Conservation (phyloP, 148 eudicot species). For the Mesembryanthemum crystallinum region DNA sequence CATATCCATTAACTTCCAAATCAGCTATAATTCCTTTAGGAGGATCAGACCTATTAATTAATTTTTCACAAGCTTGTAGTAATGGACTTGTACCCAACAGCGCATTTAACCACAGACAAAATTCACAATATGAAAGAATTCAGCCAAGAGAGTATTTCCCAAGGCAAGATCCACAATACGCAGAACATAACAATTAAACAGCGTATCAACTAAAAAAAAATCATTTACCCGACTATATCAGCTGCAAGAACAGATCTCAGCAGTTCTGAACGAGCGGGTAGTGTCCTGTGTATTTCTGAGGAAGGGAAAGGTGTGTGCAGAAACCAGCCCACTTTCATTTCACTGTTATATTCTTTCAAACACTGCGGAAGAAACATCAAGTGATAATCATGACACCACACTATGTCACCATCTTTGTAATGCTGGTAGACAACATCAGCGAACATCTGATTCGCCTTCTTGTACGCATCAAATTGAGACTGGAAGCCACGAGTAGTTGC, state of each 20-base stretch:
- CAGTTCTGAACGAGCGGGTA: slow-evolving; percentile 70
- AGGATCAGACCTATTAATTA: too few relatives aligned
- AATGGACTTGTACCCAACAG: too few relatives aligned
- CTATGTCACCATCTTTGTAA: slow-evolving; percentile 73
- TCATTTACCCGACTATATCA: slow-evolving; percentile 68
- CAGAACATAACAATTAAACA: neutral
- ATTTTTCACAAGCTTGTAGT: too few relatives aligned
- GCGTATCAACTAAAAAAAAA: neutral
- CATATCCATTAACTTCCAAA: too few relatives aligned
- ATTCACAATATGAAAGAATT: neutral
- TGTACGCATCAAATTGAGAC: slow-evolving; percentile 72
- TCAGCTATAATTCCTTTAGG: too few relatives aligned
- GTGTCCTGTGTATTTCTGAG: slow-evolving; percentile 61
- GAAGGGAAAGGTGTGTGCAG: slow-evolving; percentile 91
- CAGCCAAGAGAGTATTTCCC: too few relatives aligned
- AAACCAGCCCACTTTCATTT: slow-evolving; percentile 90
- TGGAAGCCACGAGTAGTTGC: slow-evolving; percentile 62
- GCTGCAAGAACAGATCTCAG: slow-evolving; percentile 76
- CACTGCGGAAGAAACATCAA: slow-evolving; percentile 76
- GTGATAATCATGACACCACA: slow-evolving; percentile 95
- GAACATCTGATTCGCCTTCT: slow-evolving; percentile 72
- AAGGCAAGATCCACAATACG: too few relatives aligned
- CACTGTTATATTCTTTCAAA: slow-evolving; percentile 50
- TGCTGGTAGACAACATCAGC: slow-evolving; percentile 71
- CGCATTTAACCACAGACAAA: neutral